phyloP scores from a whole-genome alignment of 2,329 filamentous ascomycete genomes.

The Claviceps paspali region DNA sequence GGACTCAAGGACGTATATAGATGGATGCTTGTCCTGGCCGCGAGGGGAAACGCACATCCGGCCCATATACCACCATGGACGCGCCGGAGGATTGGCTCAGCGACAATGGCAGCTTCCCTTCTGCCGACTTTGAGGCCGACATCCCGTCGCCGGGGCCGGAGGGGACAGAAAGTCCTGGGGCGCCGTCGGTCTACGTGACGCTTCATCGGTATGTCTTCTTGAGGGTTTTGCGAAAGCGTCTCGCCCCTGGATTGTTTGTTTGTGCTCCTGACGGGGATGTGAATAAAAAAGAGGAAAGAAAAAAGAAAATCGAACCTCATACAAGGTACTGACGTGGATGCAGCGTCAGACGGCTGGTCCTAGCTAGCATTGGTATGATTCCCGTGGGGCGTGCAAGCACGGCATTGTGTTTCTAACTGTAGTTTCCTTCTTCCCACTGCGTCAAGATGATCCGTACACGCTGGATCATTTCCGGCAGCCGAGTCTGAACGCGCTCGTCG shows the following conservation, averaged over 20 bases:
- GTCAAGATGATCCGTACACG: constrained; percentile 28
- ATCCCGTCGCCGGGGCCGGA: background rate
- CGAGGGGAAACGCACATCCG: no score
- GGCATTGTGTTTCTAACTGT: no score
- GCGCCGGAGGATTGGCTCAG: constrained; percentile 2
- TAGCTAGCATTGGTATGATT: constrained; percentile 10
- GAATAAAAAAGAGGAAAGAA: no score
- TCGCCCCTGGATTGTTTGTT: no score
- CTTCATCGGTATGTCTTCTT: constrained; percentile 5
- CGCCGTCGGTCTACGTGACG: constrained; percentile 4
- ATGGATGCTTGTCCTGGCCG: no score
- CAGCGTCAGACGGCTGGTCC: constrained; percentile 6
- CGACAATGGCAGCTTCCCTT: constrained; percentile 1
- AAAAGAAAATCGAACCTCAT: no score
- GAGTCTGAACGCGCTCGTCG: constrained; percentile 50
- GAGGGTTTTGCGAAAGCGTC: background rate
- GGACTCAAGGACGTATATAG: no score
- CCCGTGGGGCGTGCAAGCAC: no score
- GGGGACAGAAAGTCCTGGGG: background rate
- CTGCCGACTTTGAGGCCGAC: background rate
- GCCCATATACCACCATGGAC: no score
- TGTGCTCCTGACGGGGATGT: no score
- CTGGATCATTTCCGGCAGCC: constrained; percentile 51
- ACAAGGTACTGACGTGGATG: no score
- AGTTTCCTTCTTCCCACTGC: no score